Base-by-base conservation (phyloP, 2,329 filamentous ascomycete species). In the Lachnellula arida region DNA sequence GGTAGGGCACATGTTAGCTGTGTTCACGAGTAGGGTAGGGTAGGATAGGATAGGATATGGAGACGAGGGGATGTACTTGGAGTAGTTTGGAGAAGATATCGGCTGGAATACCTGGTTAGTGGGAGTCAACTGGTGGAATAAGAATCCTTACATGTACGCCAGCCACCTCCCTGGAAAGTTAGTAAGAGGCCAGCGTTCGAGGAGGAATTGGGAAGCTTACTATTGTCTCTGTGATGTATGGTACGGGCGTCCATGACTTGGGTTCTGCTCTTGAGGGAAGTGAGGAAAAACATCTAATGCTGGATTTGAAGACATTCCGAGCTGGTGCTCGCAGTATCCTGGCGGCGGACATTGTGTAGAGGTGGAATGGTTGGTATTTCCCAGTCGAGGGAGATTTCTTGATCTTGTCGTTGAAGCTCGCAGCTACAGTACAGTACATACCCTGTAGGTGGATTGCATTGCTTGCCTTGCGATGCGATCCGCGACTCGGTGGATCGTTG, bases 11-110 rank as follows among this genome's bases (percentile, higher is more conserved):
- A 32, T 32, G 9, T 32, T 32, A 32, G 28, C 28, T 32, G 28
- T 32, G 28, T 32, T 32, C 28, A 11, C 8, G 9, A 32, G 9
- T 32, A 11, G 28, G 28, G 4, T 11, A 2, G 14, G 7, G 7
- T 8, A 42, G 39, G 8, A 2, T n/a, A n/a, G n/a, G n/a, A n/a
- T n/a, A 25, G 19, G 15, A 19, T 17, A 12, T 12, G n/a, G 15
- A 12, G 37, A 15, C 19, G n/a, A 15, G n/a, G 12, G 22, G 37
- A 15, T 19, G 53, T 75, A 88, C 86, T 76, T 91, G 88, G 17
- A 92, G 74, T 5, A 92, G 77, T 68, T 90, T 86, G 19, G 88
- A 91, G 73, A 92, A 92, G 63, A 92, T 91, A 70, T 92, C 88
- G 74, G 88, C 88, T 88, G 46, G 46, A 37, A 11, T 7, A 8